Evolutionary conservation across 2,329 filamentous ascomycete genomes (phyloP), one percentile per base, ranked within the genome.

Genomic region (Drechmeria coniospora): DNA sequence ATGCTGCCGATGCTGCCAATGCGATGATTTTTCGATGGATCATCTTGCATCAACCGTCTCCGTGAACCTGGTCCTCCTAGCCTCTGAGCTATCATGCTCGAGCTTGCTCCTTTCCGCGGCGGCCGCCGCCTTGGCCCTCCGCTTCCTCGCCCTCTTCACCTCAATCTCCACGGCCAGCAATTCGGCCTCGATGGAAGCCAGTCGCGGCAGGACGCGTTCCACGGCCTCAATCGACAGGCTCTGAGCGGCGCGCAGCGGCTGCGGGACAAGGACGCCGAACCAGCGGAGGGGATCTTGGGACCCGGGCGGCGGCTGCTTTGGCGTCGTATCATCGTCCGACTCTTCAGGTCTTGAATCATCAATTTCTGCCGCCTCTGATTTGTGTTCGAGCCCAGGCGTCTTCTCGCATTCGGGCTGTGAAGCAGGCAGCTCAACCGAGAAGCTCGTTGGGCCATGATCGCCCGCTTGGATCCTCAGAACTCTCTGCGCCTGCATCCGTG

Each of bases 151-250:
- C 32, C 76, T 57, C 21, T 76, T 61, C 29, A 87, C 72, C 38
- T 78, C 67, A 28, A 75, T 70, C 54, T 84, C 79, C 5, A 80
- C 46, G n/a, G 53, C 52, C 10, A 60, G 57, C 65, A 87, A 72
- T 41, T 71, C 63, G 16, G 59, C 59, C 20, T 62, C 58, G n/a
- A 79, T 49, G 2, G 61, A 63, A 6, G 62, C 62, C 7, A 83
- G 53, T 21, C 52, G 51, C 2, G 72, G 65, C 2, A 84, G 49
- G 4, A 75, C 47, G 0, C 61, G 50, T 30, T 73, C 65, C 4
- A 82, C 59, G 1, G 62, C 61, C 21, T 56, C 43, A 15, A 68
- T 43, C 28, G 79, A 73, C 11, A 65, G 58, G 0, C 43, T 39
- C 47, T 84, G 79, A 2, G 78, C 72, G 14, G 59, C 53, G 8